Conservation (phyloP, 78 protist species). For the Cavenderia fasciculata region DNA sequence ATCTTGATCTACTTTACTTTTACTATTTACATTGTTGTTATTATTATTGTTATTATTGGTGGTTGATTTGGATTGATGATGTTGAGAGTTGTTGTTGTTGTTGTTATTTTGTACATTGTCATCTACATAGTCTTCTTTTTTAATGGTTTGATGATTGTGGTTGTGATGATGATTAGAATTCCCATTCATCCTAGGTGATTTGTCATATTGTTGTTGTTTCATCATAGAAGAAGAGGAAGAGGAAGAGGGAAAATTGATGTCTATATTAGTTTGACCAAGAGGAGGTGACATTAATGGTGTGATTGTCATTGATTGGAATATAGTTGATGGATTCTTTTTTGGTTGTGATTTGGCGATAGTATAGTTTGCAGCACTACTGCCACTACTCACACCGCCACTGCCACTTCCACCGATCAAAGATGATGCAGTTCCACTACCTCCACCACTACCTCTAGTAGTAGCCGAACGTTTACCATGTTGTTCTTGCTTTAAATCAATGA, state of each 20-base stretch:
- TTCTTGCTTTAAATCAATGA: neutral
- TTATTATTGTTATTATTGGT: neutral
- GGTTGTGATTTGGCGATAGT: neutral
- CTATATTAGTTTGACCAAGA: neutral
- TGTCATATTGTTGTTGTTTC: no score
- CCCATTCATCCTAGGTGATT: neutral
- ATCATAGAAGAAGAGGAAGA: no score
- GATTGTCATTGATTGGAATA: constrained; percentile 1
- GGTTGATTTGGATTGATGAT: no score
- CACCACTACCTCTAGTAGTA: no score
- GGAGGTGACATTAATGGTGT: constrained; percentile 7
- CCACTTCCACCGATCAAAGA: no score
- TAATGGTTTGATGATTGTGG: neutral
- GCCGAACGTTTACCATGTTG: no score
- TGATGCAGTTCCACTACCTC: no score
- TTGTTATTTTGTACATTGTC: neutral
- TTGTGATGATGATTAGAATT: neutral
- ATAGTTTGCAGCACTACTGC: neutral
- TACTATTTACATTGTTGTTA: neutral
- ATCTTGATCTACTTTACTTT: neutral
- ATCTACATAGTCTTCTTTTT: neutral
- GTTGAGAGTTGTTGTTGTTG: neutral
- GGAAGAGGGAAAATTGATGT: no score
- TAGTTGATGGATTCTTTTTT: neutral
- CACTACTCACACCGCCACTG: neutral